Conservation (phyloP, 768 basidiomycete genomes). For the Agrocybe pediades region DNA sequence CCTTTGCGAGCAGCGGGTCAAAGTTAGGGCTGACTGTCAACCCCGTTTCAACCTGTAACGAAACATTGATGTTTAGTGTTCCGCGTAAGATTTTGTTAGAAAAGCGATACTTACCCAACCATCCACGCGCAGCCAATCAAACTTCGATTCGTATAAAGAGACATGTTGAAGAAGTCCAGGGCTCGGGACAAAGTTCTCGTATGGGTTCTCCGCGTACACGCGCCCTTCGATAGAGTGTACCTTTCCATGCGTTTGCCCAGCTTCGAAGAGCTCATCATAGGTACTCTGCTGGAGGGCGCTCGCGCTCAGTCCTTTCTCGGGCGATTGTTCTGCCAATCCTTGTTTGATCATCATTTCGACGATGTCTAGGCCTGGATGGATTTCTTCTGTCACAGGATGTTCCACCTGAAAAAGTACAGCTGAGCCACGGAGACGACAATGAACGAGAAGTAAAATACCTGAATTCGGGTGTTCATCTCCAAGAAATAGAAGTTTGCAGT, state of each 20-base stretch:
- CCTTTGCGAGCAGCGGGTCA: constrained; percentile 61
- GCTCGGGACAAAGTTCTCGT: constrained; percentile 54
- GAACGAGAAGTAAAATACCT: constrained; percentile 30
- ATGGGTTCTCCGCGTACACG: constrained; percentile 65
- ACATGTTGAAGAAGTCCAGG: constrained; percentile 67
- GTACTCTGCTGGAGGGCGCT: constrained; percentile 37
- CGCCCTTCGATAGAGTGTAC: constrained; percentile 56
- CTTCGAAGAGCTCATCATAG: constrained; percentile 28
- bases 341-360: constrained; percentile 68
- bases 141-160: constrained; percentile 25
- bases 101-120: constrained; percentile 44
- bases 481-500: constrained; percentile 64
- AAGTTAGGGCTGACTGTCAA: constrained; percentile 53
- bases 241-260: constrained; percentile 11
- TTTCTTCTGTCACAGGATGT: constrained; percentile 64
- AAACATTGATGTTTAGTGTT: no score
- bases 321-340: constrained; percentile 40
- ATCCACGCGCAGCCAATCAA: constrained; percentile 63
- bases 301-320: constrained; percentile 12
- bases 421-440: background rate
- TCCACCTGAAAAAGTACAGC: constrained; percentile 50
- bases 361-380: constrained; percentile 58
- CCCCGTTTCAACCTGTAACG: constrained; percentile 46
- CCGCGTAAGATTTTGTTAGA: no score
- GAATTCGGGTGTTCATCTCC: constrained; percentile 73